Evolutionary conservation across 2,329 filamentous ascomycete genomes (phyloP).

Genomic region (Aureobasidium sp.): DNA sequence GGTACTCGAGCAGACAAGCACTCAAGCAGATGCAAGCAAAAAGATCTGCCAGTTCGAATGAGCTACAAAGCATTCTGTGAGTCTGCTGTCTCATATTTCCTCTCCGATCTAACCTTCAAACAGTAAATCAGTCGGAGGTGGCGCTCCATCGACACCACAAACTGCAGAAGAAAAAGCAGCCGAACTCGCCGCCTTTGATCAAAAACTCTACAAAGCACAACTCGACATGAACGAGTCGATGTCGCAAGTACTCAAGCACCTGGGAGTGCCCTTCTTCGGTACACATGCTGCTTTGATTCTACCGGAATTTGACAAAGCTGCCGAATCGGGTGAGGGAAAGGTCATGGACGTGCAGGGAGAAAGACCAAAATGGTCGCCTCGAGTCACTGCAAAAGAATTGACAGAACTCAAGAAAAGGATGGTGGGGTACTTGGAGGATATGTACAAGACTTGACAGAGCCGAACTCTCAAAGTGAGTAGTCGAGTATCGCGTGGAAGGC

Average conservation of each 20-base stretch:
- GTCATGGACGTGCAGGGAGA: constrained; percentile 8
- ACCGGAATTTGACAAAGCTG: constrained; percentile 21
- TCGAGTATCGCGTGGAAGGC: no score
- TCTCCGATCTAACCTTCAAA: not conserved
- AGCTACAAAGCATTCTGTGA: constrained; percentile 29
- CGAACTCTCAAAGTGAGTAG: no score
- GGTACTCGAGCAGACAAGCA: constrained; percentile 28
- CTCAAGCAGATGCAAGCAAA: constrained; percentile 29
- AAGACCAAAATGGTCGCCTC: constrained; percentile 24
- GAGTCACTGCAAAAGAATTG: constrained; percentile 30
- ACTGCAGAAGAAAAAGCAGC: constrained; percentile 43
- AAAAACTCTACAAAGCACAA: constrained; percentile 56
- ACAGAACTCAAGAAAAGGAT: constrained; percentile 30
- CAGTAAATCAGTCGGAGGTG: constrained; percentile 6
- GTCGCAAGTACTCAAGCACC: constrained; percentile 46
- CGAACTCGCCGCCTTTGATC: constrained; percentile 53
- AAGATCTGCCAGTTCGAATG: constrained; percentile 24
- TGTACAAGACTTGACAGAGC: constrained; percentile 32
- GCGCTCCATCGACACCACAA: not conserved
- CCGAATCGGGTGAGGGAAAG: constrained; percentile 3
- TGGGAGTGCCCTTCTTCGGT: constrained; percentile 57
- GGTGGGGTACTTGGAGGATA: constrained; percentile 33
- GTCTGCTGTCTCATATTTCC: constrained; percentile 17
- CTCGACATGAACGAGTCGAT: constrained; percentile 54
- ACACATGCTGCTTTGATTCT: constrained; percentile 41